A percentile compares a stretch with the other conserved stretches of the same genome.
Evolutionary conservation across 2,329 filamentous ascomycete species (phyloP).

Genomic region (Penicillium sp.): DNA sequence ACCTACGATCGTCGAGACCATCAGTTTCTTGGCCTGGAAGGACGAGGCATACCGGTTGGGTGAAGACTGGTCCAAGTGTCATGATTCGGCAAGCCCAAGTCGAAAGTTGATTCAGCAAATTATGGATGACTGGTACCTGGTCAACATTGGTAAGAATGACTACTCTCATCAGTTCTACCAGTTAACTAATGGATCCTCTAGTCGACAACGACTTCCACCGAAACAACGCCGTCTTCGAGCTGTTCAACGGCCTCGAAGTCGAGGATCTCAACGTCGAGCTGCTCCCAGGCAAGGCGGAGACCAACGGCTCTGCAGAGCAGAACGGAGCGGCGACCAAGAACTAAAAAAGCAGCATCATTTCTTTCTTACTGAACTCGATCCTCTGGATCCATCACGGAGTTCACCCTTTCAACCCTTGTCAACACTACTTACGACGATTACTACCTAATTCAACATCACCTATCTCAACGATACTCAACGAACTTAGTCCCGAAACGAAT

Average conservation of each 20-base stretch:
- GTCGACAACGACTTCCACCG: conserved; percentile 98
- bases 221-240: conserved; percentile 75
- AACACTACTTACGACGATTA: conserved; percentile 25
- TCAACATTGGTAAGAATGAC: conserved; percentile 80
- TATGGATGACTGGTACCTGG: conserved; percentile 88
- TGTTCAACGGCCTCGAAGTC: conserved; percentile 73
- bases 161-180: background rate
- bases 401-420: conserved; percentile 17
- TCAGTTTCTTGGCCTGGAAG: conserved; percentile 98
- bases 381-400: conserved; percentile 11
- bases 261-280: conserved; percentile 43
- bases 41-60: conserved; percentile 95
- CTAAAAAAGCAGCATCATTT: conserved; percentile 17
- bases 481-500: conserved; percentile 25
- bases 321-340: conserved; percentile 28
- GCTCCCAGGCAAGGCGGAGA: conserved; percentile 30
- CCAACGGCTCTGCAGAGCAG: conserved; percentile 26
- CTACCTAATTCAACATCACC: conserved; percentile 43
- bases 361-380: conserved; percentile 16
- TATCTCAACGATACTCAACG: conserved; percentile 43
- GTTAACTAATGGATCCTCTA: conserved; percentile 44
- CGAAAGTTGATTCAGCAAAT: conserved; percentile 77
- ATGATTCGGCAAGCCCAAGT: conserved; percentile 74
- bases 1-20: conserved; percentile 97
- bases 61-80: conserved; percentile 91